Evolutionary conservation across 1,284 basidiomycete genomes (phyloP).

Genomic region (Naganishia sp.): DNA sequence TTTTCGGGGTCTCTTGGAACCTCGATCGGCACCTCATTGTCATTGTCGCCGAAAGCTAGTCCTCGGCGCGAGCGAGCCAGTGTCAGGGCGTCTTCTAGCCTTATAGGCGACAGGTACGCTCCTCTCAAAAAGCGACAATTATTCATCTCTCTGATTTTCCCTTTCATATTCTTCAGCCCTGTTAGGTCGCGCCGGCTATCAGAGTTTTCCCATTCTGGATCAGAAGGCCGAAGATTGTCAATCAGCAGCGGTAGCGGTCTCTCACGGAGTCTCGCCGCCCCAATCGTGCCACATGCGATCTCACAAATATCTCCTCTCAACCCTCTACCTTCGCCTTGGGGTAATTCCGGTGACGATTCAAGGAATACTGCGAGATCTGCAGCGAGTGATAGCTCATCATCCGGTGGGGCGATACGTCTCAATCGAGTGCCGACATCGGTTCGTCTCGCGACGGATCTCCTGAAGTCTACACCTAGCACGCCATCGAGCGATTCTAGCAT

Average conservation of each 20-base stretch:
- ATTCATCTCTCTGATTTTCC: not conserved
- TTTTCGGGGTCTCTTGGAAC: not conserved
- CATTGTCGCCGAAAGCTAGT: conserved; percentile 10
- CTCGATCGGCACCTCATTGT: conserved; percentile 3
- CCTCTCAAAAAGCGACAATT: not conserved
- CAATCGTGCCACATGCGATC: conserved; percentile 29
- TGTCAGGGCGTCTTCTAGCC: conserved; percentile 6
- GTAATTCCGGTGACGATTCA: conserved; percentile 36
- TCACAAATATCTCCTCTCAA: conserved; percentile 54
- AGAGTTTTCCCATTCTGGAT: conserved; percentile 24
- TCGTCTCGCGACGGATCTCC: conserved; percentile 57
- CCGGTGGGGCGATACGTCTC: conserved; percentile 55
- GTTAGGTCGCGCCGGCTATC: conserved; percentile 10
- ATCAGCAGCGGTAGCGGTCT: conserved; percentile 24
- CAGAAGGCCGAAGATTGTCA: conserved; percentile 6
- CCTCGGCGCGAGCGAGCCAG: conserved; percentile 13
- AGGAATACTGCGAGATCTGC: conserved; percentile 37
- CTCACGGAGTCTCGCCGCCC: conserved; percentile 25
- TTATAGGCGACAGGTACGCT: conserved; percentile 24
- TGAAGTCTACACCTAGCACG: conserved; percentile 38
- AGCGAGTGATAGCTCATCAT: conserved; percentile 41
- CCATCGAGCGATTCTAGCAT: conserved; percentile 21
- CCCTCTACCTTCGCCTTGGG: conserved; percentile 53
- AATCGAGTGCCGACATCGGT: conserved; percentile 60
- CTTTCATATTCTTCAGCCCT: not conserved